Percentiles rank a stretch among this genome's conserved stretches.
Conservation (phyloP, 192 early-diverging fungal species). For the Coemansia sp. region DNA sequence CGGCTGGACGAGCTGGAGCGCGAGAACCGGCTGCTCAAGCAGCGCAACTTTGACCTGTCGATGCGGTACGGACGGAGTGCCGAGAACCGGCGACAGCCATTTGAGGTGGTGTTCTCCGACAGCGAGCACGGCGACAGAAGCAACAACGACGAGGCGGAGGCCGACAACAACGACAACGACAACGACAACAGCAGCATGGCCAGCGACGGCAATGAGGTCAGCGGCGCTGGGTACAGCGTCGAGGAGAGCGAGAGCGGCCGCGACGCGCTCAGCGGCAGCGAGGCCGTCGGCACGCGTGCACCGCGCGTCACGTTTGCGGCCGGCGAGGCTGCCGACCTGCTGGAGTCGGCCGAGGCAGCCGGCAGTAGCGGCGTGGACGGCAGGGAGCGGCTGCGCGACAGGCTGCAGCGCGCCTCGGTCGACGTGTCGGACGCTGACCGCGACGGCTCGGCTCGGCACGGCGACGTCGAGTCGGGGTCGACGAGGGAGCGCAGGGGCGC, state of each 20-base stretch:
- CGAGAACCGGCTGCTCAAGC: slow-evolving; percentile 51
- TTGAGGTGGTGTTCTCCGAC: slow-evolving; percentile 47
- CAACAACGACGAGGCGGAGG: slow-evolving; percentile 15
- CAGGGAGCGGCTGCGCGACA: slow-evolving; percentile 1
- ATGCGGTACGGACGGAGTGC: slow-evolving; percentile 48
- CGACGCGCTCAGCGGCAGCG: slow-evolving; percentile 27
- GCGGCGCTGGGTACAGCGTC: slow-evolving; percentile 38
- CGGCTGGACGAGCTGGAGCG: slow-evolving; percentile 52
- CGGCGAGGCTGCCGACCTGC: neutral
- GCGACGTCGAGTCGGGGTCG: slow-evolving; percentile 18
- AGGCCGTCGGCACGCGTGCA: slow-evolving; percentile 15
- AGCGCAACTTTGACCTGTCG: slow-evolving; percentile 53
- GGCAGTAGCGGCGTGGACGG: neutral
- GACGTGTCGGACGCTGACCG: slow-evolving; percentile 10
- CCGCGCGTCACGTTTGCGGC: neutral
- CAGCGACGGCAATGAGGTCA: slow-evolving; percentile 39
- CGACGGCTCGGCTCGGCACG: slow-evolving; percentile 17
- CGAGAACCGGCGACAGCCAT: slow-evolving; percentile 48
- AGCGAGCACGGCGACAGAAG: slow-evolving; percentile 11
- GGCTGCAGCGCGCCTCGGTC: neutral
- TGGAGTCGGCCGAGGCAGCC: neutral
- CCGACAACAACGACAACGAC: neutral
- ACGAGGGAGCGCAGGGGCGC: slow-evolving; percentile 23
- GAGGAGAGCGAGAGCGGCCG: slow-evolving; percentile 34
- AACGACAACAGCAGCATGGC: slow-evolving; percentile 11